phyloP scores from a whole-genome alignment of 306 rosid species.

The Comarum palustre region DNA sequence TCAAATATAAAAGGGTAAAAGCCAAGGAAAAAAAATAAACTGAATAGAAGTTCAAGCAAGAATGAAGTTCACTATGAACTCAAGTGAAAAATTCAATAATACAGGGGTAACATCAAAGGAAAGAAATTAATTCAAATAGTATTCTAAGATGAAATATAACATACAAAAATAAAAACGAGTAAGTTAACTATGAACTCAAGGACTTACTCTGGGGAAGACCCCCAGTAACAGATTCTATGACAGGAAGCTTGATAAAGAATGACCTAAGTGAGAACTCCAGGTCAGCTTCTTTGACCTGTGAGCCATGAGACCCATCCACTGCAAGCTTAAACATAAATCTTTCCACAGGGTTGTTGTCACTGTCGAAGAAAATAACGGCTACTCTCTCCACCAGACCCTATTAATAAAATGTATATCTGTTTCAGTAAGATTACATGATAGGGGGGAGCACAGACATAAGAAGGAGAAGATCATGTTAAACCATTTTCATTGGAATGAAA shows the following conservation, averaged over 20 bases:
- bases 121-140: background rate
- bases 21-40: background rate
- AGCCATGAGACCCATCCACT: conserved; percentile 51
- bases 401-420: conserved; percentile 14
- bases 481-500: background rate
- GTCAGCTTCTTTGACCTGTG: conserved; percentile 56
- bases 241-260: conserved; percentile 66
- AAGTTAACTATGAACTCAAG: background rate
- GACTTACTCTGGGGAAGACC: conserved; percentile 58
- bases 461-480: background rate
- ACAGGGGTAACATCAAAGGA: no score
- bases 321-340: conserved; percentile 68
- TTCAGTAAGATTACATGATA: background rate
- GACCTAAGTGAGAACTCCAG: conserved; percentile 81
- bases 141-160: background rate
- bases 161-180: background rate
- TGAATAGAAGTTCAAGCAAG: no score
- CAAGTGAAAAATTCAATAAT: no score
- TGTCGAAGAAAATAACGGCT: conserved; percentile 61
- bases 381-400: conserved; percentile 84
- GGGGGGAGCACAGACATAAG: background rate
- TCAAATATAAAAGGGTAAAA: background rate
- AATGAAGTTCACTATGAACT: no score
- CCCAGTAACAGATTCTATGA: conserved; percentile 63
- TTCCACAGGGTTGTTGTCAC: conserved; percentile 53